phyloP scores from a whole-genome alignment of 768 basidiomycete genomes.

The Leccinum ochraceum region DNA sequence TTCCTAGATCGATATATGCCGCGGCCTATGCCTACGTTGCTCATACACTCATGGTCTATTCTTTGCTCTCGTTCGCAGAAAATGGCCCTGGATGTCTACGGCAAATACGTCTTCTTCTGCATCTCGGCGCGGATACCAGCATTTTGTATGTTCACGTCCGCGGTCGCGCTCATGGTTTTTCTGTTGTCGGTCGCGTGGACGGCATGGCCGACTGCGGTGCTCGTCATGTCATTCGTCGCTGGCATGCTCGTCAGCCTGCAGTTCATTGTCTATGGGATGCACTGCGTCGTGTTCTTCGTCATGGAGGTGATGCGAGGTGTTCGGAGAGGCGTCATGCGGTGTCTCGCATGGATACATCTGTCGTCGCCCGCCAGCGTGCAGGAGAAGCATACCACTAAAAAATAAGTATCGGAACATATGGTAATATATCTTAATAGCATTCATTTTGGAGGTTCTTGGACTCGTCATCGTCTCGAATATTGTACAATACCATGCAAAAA shows the following conservation, averaged over 20 bases:
- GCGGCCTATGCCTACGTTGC: not conserved
- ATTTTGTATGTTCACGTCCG: slow-evolving; percentile 57
- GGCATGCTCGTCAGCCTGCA: slow-evolving; percentile 64
- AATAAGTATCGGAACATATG: slow-evolving; percentile 1
- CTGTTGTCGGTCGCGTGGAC: slow-evolving; percentile 60
- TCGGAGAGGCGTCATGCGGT: slow-evolving; percentile 17
- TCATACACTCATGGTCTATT: not conserved
- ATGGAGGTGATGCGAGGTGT: slow-evolving; percentile 5
- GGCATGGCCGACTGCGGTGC: slow-evolving; percentile 63
- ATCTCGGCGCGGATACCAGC: slow-evolving; percentile 65
- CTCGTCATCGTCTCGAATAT: not conserved
- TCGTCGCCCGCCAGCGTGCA: slow-evolving; percentile 7
- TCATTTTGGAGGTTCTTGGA: not conserved
- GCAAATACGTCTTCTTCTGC: slow-evolving; percentile 66
- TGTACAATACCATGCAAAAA: slow-evolving; percentile 9
- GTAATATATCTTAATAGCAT: not conserved
- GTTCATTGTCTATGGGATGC: slow-evolving; percentile 59
- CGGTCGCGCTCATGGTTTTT: slow-evolving; percentile 60
- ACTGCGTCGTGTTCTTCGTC: slow-evolving; percentile 23
- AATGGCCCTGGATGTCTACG: slow-evolving; percentile 53
- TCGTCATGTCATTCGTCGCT: slow-evolving; percentile 56
- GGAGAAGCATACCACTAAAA: slow-evolving; percentile 11
- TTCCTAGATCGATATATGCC: not conserved
- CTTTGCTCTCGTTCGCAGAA: slow-evolving; percentile 10
- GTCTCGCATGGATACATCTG: slow-evolving; percentile 12